Evolutionary conservation across 192 early-diverging fungal genomes (phyloP).

Genomic region (Coemansia sp.): DNA sequence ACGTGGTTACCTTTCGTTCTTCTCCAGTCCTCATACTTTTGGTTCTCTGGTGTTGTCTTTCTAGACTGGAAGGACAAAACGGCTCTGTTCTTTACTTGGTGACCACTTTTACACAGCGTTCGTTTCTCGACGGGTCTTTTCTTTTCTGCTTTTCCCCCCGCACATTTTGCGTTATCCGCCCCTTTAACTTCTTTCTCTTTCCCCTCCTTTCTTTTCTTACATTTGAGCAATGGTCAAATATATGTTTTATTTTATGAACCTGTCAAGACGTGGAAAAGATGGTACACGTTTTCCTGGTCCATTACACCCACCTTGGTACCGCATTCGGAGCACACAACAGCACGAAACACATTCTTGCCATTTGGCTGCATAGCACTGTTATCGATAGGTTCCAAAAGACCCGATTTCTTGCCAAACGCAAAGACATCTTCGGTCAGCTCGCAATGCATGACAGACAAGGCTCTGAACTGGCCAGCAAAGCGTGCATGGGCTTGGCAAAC

Average conservation of each 20-base stretch:
- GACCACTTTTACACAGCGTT: no score
- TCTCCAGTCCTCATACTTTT: no score
- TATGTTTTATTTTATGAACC: background rate
- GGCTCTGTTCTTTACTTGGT: no score
- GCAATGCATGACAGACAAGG: conserved; percentile 28
- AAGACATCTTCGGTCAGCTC: conserved; percentile 9
- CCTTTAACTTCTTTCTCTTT: background rate
- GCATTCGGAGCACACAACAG: conserved; percentile 38
- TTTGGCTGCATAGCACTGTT: background rate
- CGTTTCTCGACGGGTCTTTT: no score
- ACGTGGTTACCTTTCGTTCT: no score
- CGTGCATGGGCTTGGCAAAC: conserved; percentile 34
- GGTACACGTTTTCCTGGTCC: conserved; percentile 25
- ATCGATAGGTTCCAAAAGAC: conserved; percentile 11
- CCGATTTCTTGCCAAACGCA: conserved; percentile 14
- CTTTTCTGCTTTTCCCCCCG: background rate
- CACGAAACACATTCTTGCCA: conserved; percentile 5
- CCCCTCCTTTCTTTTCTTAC: background rate
- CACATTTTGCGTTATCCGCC: background rate
- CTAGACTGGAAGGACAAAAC: no score
- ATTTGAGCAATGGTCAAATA: background rate
- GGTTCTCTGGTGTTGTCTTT: no score
- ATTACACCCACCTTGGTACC: conserved; percentile 37
- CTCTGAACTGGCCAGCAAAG: conserved; percentile 39
- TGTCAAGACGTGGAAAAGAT: conserved; percentile 37